phyloP scores from a whole-genome alignment of 2,329 filamentous ascomycete genomes.

The Exserohilum turcica region DNA sequence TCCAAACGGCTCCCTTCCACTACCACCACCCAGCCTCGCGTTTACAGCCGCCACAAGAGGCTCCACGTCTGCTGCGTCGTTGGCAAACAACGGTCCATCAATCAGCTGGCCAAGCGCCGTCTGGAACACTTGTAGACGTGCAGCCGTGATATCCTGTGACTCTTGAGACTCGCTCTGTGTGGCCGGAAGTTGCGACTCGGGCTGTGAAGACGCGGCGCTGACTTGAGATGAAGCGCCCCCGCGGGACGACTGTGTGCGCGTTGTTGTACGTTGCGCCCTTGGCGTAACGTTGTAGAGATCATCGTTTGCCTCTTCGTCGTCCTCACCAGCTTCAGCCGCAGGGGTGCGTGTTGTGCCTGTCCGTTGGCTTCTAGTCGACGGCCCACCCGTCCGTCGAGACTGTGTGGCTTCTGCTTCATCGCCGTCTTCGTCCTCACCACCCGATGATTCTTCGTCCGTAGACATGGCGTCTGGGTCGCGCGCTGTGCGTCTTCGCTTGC shows the following conservation, averaged over 20 bases:
- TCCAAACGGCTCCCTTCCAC: conserved; percentile 66
- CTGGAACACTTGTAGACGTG: conserved; percentile 76
- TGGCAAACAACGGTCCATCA: conserved; percentile 79
- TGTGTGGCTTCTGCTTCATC: conserved; percentile 47
- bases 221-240: conserved; percentile 58
- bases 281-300: conserved; percentile 61
- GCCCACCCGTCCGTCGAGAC: conserved; percentile 47
- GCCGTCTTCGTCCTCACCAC: conserved; percentile 65
- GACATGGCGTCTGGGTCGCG: conserved; percentile 61
- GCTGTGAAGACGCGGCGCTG: conserved; percentile 80
- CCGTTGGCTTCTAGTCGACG: conserved; percentile 41
- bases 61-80: conserved; percentile 79
- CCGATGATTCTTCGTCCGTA: conserved; percentile 63
- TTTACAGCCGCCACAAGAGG: conserved; percentile 82
- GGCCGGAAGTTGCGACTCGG: conserved; percentile 70
- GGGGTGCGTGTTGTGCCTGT: conserved; percentile 38
- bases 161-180: conserved; percentile 54
- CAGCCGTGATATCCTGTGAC: conserved; percentile 60
- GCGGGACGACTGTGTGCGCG: conserved; percentile 39
- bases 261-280: conserved; percentile 52
- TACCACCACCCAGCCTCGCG: conserved; percentile 64
- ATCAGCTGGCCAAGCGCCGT: conserved; percentile 81
- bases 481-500: conserved; percentile 80
- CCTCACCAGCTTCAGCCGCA: conserved; percentile 45
- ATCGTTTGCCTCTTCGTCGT: conserved; percentile 60